Evolutionary conservation across 176 grass and related monocot genomes (phyloP).

Genomic region (Urochloa ruziziensis): DNA sequence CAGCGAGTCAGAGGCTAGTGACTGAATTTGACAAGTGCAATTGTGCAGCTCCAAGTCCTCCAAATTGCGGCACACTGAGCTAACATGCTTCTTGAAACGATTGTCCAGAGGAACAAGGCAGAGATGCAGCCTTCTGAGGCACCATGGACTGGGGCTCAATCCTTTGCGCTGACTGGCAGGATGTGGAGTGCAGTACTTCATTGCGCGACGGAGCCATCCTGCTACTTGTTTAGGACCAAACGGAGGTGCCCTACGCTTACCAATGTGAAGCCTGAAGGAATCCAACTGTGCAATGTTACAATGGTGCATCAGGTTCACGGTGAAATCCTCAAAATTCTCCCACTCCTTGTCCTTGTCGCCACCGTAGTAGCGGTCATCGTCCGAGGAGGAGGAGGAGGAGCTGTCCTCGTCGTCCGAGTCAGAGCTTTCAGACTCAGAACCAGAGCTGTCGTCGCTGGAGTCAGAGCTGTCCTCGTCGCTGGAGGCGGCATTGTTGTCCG

Average conservation of each 20-base stretch:
- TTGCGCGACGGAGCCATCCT: conserved; percentile 14
- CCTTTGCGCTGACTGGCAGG: neutral
- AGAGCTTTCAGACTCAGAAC: neutral
- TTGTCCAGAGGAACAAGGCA: neutral
- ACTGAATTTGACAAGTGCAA: neutral
- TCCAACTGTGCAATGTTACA: neutral
- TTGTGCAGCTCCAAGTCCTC: neutral
- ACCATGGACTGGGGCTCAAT: neutral
- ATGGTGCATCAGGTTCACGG: neutral
- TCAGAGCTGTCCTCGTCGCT: too few relatives aligned
- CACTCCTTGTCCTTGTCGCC: neutral
- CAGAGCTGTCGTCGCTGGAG: too few relatives aligned
- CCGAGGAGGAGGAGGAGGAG: too few relatives aligned
- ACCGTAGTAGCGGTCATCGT: too few relatives aligned
- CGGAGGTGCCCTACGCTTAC: neutral
- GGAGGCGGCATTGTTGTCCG: neutral
- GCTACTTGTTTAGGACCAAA: neutral
- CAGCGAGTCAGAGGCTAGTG: too few relatives aligned
- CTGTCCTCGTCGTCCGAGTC: too few relatives aligned
- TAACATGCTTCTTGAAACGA: neutral
- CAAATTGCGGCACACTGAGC: neutral
- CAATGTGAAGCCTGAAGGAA: neutral
- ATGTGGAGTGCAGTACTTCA: neutral
- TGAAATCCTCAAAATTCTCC: neutral
- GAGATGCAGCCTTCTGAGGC: neutral